Base-by-base conservation (phyloP, 2,329 filamentous ascomycete species). In the Byssochlamys sp. region DNA sequence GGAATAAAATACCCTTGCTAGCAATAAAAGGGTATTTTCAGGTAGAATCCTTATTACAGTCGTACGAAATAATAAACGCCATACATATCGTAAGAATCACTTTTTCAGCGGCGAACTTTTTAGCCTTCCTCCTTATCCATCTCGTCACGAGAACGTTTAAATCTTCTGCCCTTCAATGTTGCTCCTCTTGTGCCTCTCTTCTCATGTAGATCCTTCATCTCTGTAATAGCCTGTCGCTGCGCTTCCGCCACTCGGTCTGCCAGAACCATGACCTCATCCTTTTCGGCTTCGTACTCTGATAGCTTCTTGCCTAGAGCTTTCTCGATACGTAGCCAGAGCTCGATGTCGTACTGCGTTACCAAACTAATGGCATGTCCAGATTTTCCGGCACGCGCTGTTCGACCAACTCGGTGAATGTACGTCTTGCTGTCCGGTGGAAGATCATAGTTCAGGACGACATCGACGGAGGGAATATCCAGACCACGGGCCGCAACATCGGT, bases 401-500 rank as follows among this genome's bases (percentile, higher is more conserved):
- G 87, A 24, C 91, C 91, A 0, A 96, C 90, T 55, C 91, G 83
- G 73, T 96, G 91, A 31, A 96, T 88, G 66, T 95, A 95, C 0
- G 91, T 96, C 74, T 95, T 95, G 65, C 84, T 89, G 73, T 95
- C 90, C 24, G 84, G 82, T 0, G 91, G 90, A 2, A 96, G 75
- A 67, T 96, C 91, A 63, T 86, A 89, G 74, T 96, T 96, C 63
- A 96, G 72, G 2, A 96, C 89, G 0, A 92, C 77, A 63, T 95
- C 90, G 11, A 96, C 91, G n/a, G 84, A 87, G 11, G 91, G 91
- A 52, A 96, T 95, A 77, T 96, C 91, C 5, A 96, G 80, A 80
- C 91, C 92, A 70, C 91, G 86, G 0, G 91, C 89, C 1, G 91
- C 91, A n/a, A 96, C 90, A 71, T 96, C 91, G 0, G 91, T 96